Evolutionary conservation across 192 early-diverging fungal species (phyloP).

Genomic region (Podila epicladia): DNA sequence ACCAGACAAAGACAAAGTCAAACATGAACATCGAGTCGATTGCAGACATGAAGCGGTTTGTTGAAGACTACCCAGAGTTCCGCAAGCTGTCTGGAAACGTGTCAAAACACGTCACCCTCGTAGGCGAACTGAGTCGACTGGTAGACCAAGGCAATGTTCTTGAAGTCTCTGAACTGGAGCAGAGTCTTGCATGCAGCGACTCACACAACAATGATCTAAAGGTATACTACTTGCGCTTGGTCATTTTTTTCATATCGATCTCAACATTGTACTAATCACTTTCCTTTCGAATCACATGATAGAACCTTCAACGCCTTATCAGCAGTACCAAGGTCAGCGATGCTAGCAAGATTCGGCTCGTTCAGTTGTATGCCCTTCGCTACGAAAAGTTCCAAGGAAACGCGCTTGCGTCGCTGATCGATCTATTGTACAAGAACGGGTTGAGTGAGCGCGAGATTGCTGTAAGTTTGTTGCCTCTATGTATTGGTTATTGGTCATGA

Average conservation of each 20-base stretch:
- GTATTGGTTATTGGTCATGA: too few species aligned
- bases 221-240: slow-evolving; percentile 44
- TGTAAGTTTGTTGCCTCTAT: slow-evolving; percentile 52
- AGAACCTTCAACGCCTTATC: slow-evolving; percentile 79
- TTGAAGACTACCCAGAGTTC: slow-evolving; percentile 99
- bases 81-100: slow-evolving; percentile 96
- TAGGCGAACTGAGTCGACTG: slow-evolving; percentile 90
- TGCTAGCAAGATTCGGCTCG: slow-evolving; percentile 81
- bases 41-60: slow-evolving; percentile 98
- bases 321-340: slow-evolving; percentile 72
- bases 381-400: slow-evolving; percentile 89
- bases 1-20: slow-evolving; percentile 91
- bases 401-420: slow-evolving; percentile 74
- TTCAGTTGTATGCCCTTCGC: slow-evolving; percentile 88
- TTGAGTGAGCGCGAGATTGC: slow-evolving; percentile 78
- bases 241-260: background rate
- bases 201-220: slow-evolving; percentile 88
- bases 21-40: slow-evolving; percentile 95
- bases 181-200: slow-evolving; percentile 90
- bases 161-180: slow-evolving; percentile 93
- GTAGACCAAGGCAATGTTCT: slow-evolving; percentile 80
- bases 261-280: background rate
- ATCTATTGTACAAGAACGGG: slow-evolving; percentile 75
- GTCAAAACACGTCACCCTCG: slow-evolving; percentile 97
- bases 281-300: background rate